These are phyloP conservation scores for Chlorella vulgaris DNA, from an alignment of 139 green algal species.

Conservation along the genomic window DNA sequence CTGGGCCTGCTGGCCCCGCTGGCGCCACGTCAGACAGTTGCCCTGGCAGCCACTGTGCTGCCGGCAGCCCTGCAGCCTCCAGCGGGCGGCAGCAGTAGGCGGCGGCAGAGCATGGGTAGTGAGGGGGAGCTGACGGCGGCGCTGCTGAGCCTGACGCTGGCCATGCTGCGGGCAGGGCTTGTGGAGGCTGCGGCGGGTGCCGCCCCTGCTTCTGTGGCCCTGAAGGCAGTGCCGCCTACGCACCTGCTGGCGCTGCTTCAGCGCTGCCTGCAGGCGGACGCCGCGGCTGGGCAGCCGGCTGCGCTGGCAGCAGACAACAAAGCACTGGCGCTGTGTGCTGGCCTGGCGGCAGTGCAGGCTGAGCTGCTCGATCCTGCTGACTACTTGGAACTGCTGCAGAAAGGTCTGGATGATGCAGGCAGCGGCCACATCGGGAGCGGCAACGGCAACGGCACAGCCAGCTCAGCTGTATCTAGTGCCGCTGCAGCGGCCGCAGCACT, in stretches of 20 bases:
- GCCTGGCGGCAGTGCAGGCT: conserved; percentile 16
- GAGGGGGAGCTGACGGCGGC: neutral
- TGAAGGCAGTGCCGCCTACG: neutral
- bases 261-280: neutral
- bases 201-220: neutral
- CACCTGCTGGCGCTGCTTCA: conserved; percentile 1
- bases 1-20: conserved; percentile 13
- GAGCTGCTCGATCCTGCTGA: conserved; percentile 10
- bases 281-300: neutral
- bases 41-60: neutral
- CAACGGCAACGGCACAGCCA: neutral
- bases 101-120: neutral
- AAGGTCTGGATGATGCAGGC: neutral
- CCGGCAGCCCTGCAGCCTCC: neutral
- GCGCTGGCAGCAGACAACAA: neutral
- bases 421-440: neutral
- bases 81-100: neutral
- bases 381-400: conserved; percentile 5
- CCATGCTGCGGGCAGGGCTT: conserved; percentile 6
- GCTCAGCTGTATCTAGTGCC: neutral
- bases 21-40: neutral
- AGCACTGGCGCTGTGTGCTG: neutral
- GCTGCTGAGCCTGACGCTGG: conserved; percentile 35
- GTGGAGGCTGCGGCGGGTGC: neutral
- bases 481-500: conserved; percentile 1